phyloP scores from a whole-genome alignment of 805 yeast genomes.

The Pichia heedii region DNA sequence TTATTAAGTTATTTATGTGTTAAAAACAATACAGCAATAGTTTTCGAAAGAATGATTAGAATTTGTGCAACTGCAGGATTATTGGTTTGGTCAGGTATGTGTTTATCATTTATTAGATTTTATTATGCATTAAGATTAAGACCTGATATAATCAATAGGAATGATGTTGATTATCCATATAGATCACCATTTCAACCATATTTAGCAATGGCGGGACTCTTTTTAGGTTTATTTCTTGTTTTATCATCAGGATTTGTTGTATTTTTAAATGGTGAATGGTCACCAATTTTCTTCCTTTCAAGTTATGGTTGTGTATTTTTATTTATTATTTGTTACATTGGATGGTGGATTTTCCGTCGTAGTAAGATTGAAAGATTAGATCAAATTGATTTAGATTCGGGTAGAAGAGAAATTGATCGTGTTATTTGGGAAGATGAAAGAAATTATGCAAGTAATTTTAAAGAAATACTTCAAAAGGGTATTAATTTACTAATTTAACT shows the following conservation, averaged over 20 bases:
- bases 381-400: constrained; percentile 73
- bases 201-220: constrained; percentile 39
- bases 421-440: constrained; percentile 72
- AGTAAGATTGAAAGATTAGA: constrained; percentile 61
- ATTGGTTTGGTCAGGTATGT: constrained; percentile 69
- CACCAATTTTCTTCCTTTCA: constrained; percentile 40
- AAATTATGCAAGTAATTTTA: constrained; percentile 25
- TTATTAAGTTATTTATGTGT: constrained; percentile 53
- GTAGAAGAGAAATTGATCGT: constrained; percentile 75
- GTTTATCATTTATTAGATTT: constrained; percentile 44
- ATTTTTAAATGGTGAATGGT: constrained; percentile 40
- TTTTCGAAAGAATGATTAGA: constrained; percentile 59
- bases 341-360: constrained; percentile 48
- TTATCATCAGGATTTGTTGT: constrained; percentile 45
- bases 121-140: constrained; percentile 44
- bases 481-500: constrained; percentile 13
- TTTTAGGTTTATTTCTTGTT: constrained; percentile 34
- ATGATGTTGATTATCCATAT: constrained; percentile 48
- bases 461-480: constrained; percentile 23
- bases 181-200: constrained; percentile 49
- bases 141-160: constrained; percentile 47
- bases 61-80: constrained; percentile 68
- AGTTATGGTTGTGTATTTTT: constrained; percentile 45
- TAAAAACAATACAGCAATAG: constrained; percentile 45
- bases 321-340: constrained; percentile 35